Evolutionary conservation across 306 rosid species (phyloP), one percentile per base, ranked within the genome.

Genomic region (Casuarina cunninghamiana): DNA sequence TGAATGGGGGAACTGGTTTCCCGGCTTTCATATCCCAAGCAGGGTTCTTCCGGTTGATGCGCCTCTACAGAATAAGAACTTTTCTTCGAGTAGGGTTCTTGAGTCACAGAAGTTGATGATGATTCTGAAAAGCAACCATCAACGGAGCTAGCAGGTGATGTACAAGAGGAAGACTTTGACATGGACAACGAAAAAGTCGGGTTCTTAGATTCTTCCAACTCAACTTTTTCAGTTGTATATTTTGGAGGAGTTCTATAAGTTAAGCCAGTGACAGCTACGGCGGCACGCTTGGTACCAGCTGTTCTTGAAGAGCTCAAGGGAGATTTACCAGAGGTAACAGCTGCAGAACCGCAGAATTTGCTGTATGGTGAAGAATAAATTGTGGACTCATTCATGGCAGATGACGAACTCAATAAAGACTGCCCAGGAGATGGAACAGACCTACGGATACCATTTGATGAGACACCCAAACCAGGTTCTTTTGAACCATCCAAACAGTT

Each of bases 51-150:
- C 72, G 53, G 74, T 5, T 38, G 26, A 43, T 68, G 19, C 1
- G 10, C 41, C 3, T 80, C 83, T 3, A 13, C 7, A 10, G 61
- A n/a, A 53, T 55, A 54, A 19, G 69, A 60, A 69, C 75, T 49
- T 12, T 63, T 37, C 46, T 10, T 74, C 19, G 57, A 10, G 17
- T 60, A 62, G 26, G 35, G 60, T 62, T 72, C 79, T 54, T 65
- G 76, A 54, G 71, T 38, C 50, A 54, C 17, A 49, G 83, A 83
- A 13, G 76, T 16, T 1, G 89, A 76, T 1, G 61, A 60, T 16
- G 83, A 73, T 51, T 73, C 79, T 10, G 75, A 79, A 17, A 82
- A 80, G 80, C 85, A 79, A 39, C 86, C 79, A 50, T 70, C 89
- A 57, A 67, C 21, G 49, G 79, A 83, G 57, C 74, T 75, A 15